Conservation (phyloP, 129 eudicot genomes). For the Pittosporum tobira region DNA sequence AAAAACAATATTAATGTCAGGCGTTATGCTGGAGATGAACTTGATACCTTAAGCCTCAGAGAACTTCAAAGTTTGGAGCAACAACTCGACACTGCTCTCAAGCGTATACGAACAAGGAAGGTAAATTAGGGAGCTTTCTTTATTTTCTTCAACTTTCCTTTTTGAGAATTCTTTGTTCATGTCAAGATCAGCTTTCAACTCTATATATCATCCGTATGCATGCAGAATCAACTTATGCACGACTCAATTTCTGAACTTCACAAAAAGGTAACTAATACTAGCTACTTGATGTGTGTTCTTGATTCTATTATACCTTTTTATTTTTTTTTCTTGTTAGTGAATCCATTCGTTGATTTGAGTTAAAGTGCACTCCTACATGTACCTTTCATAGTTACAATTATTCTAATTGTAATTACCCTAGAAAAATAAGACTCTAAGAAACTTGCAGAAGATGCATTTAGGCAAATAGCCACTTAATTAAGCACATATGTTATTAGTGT, state of each 20-base stretch:
- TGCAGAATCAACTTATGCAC: constrained; percentile 79
- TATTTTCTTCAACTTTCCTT: neutral
- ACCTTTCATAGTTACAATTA: no score
- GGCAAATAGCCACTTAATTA: no score
- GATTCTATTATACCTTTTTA: no score
- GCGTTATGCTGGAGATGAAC: constrained; percentile 68
- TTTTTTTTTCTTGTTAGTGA: no score
- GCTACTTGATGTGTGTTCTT: no score
- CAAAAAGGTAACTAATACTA: constrained; percentile 50
- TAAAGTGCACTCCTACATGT: no score
- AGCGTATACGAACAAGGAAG: constrained; percentile 53
- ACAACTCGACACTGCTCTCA: constrained; percentile 65
- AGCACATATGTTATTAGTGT: no score
- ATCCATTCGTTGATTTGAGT: no score
- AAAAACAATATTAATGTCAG: constrained; percentile 21
- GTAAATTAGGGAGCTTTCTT: constrained; percentile 12
- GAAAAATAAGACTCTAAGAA: no score
- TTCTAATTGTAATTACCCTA: no score
- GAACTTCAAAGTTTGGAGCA: constrained; percentile 81
- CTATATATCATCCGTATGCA: constrained; percentile 1
- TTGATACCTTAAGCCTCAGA: constrained; percentile 46
- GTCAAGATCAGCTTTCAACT: neutral
- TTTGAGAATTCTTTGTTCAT: neutral
- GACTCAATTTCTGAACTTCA: constrained; percentile 82
- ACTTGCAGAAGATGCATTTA: no score